Evolutionary conservation across 331 rosid species (phyloP).

Genomic region (Saraca asoca): DNA sequence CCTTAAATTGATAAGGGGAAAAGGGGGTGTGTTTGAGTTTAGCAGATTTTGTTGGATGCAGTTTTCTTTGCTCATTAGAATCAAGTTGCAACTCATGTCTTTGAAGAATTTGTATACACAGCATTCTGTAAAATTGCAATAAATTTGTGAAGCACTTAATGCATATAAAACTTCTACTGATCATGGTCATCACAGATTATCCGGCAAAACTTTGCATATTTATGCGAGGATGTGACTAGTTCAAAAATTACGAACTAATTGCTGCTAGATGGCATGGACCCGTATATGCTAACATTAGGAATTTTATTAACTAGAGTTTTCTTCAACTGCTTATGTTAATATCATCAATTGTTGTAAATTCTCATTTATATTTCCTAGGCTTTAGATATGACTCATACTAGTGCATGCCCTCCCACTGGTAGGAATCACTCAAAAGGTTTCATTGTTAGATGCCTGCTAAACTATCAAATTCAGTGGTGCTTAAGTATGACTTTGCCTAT

Average conservation of each 20-base stretch:
- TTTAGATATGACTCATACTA: slow-evolving; percentile 12
- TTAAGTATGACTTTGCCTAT: background rate
- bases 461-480: background rate
- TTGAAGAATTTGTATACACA: background rate
- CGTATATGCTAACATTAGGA: slow-evolving; percentile 8
- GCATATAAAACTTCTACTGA: background rate
- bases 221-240: slow-evolving; percentile 12
- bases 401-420: slow-evolving; percentile 1
- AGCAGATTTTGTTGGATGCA: background rate
- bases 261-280: slow-evolving; percentile 3
- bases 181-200: slow-evolving; percentile 2
- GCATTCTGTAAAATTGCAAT: background rate
- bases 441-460: background rate
- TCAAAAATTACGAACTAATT: background rate
- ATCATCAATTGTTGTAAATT: background rate
- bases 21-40: background rate
- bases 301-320: background rate
- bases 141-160: background rate
- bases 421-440: slow-evolving; percentile 8
- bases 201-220: background rate
- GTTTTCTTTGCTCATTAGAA: background rate
- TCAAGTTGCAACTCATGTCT: background rate
- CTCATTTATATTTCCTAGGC: background rate
- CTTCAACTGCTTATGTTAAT: background rate
- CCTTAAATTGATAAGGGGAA: background rate